These are phyloP conservation scores for Aspergillus pseudonomiae DNA, from an alignment of 2,329 filamentous ascomycete genomes.

Conservation along the genomic window DNA sequence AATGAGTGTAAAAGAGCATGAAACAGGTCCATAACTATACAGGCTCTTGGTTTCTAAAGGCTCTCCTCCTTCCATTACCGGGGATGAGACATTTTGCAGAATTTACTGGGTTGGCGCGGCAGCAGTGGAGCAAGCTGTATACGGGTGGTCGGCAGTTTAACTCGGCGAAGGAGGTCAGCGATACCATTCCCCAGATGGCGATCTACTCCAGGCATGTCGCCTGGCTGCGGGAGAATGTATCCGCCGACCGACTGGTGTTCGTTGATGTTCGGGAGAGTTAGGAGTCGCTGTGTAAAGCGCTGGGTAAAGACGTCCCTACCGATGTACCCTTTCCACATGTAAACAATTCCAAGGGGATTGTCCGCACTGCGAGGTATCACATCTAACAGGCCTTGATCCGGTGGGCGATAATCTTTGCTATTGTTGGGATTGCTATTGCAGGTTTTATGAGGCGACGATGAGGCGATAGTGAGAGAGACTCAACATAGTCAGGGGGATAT, in stretches of 20 bases:
- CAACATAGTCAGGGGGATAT: too few species aligned
- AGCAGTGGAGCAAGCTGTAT: conserved; percentile 28
- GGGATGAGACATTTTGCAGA: conserved; percentile 29
- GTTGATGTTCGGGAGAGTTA: conserved; percentile 48
- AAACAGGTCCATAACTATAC: conserved; percentile 16
- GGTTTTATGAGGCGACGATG: neutral
- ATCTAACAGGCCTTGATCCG: conserved; percentile 31
- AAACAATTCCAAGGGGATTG: conserved; percentile 36
- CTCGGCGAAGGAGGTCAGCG: neutral
- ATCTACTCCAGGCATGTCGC: conserved; percentile 19
- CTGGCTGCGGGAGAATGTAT: conserved; percentile 30
- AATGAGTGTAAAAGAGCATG: conserved; percentile 24
- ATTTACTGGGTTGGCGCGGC: conserved; percentile 18
- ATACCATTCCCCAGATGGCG: conserved; percentile 16
- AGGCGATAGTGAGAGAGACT: too few species aligned
- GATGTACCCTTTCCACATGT: conserved; percentile 41
- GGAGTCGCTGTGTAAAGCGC: conserved; percentile 50
- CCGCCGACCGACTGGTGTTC: conserved; percentile 39
- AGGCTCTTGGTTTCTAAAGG: conserved; percentile 24
- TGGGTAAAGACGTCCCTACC: conserved; percentile 42
- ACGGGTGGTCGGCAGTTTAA: conserved; percentile 8
- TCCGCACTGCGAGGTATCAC: conserved; percentile 22
- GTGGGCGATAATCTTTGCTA: conserved; percentile 30
- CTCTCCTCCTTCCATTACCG: conserved; percentile 26
- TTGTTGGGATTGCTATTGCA: conserved; percentile 16